These are phyloP conservation scores for Saccharomyces pastorianus DNA, from an alignment of 1,139 yeast species.

Conservation along the genomic window DNA sequence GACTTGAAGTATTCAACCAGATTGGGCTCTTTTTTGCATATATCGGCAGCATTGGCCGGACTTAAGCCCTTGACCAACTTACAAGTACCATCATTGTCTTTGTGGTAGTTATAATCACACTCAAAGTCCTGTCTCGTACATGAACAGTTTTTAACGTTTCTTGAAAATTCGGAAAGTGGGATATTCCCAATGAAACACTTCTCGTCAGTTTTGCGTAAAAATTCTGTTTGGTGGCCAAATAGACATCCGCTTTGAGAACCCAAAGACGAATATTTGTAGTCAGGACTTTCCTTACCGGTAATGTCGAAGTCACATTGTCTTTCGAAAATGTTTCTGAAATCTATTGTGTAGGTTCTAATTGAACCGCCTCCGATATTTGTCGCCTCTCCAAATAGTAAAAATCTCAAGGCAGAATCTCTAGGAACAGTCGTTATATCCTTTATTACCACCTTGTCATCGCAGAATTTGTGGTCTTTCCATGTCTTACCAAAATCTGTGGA, in stretches of 20 bases:
- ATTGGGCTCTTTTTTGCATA: constrained; percentile 50
- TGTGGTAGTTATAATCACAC: constrained; percentile 79
- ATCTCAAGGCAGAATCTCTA: constrained; percentile 74
- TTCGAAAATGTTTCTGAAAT: constrained; percentile 56
- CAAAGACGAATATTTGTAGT: constrained; percentile 81
- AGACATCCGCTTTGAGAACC: constrained; percentile 66
- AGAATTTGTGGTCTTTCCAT: constrained; percentile 63
- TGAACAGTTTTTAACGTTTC: constrained; percentile 57
- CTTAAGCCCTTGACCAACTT: constrained; percentile 62
- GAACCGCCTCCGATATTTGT: constrained; percentile 35
- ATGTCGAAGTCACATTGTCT: constrained; percentile 68
- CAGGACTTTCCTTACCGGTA: constrained; percentile 52
- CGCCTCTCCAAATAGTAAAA: constrained; percentile 43
- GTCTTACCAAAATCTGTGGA: constrained; percentile 74
- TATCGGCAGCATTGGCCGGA: constrained; percentile 57
- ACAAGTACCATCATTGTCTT: constrained; percentile 77
- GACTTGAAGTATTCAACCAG: constrained; percentile 65
- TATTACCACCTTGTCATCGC: constrained; percentile 48
- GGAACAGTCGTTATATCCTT: constrained; percentile 85
- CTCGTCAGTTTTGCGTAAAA: constrained; percentile 60
- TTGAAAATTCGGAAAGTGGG: constrained; percentile 54
- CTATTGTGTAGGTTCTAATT: constrained; percentile 48
- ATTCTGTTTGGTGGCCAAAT: constrained; percentile 81
- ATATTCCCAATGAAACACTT: constrained; percentile 77
- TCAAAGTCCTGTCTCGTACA: constrained; percentile 88